Percentiles rank a stretch among this genome's conserved stretches.
phyloP scores from a whole-genome alignment of 352 stramenopile species.

The Phytophthora pistaciae region DNA sequence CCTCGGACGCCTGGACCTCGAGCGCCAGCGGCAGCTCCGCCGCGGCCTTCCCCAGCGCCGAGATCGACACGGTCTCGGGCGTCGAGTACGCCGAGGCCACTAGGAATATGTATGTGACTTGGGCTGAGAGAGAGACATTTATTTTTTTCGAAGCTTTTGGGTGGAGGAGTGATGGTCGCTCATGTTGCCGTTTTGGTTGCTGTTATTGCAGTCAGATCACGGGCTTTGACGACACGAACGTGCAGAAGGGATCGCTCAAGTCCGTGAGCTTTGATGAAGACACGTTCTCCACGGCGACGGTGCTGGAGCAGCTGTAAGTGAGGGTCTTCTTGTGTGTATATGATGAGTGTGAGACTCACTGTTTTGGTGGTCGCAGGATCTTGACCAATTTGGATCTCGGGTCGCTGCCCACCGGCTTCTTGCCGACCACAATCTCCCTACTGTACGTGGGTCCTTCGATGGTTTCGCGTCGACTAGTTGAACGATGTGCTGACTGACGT shows the following conservation, averaged over 20 bases:
- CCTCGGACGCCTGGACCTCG: slow-evolving; percentile 52
- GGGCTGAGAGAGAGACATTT: slow-evolving; percentile 13
- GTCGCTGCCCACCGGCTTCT: slow-evolving; percentile 50
- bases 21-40: slow-evolving; percentile 30
- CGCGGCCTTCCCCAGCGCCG: slow-evolving; percentile 55
- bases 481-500: slow-evolving; percentile 8
- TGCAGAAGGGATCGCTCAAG: slow-evolving; percentile 74
- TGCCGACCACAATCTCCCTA: slow-evolving; percentile 57
- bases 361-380: slow-evolving; percentile 37
- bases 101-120: slow-evolving; percentile 50
- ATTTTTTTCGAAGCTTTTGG: not conserved
- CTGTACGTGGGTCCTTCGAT: slow-evolving; percentile 34
- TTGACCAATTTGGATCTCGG: slow-evolving; percentile 72
- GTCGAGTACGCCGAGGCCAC: slow-evolving; percentile 53
- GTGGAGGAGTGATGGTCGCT: slow-evolving; percentile 3
- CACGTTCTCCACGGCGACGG: slow-evolving; percentile 52
- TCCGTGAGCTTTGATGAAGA: slow-evolving; percentile 51
- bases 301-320: slow-evolving; percentile 60
- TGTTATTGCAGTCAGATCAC: slow-evolving; percentile 68
- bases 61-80: slow-evolving; percentile 52
- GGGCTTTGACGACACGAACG: slow-evolving; percentile 59
- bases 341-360: not conserved
- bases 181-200: slow-evolving; percentile 5
- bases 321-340: too few relatives aligned
- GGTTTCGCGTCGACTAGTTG: slow-evolving; percentile 5